These are phyloP conservation scores for Pseudopyricularia javanii DNA, from an alignment of 2,329 filamentous ascomycete species.

Conservation along the genomic window DNA sequence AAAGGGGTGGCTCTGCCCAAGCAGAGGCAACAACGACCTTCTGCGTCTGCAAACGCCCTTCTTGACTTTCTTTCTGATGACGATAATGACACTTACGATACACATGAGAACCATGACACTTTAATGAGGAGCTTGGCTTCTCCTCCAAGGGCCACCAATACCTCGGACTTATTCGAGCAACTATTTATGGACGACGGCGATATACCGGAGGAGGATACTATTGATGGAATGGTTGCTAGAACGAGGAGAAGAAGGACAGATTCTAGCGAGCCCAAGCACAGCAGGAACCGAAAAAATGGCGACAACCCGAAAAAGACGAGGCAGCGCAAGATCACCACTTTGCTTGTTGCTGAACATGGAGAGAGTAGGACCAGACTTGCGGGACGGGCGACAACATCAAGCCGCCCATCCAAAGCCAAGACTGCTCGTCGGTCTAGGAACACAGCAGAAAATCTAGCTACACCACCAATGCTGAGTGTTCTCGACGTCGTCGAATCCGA, in stretches of 20 bases:
- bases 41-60: constrained; percentile 12
- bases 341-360: constrained; percentile 1
- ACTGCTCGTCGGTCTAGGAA: not conserved
- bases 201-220: constrained; percentile 34
- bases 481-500: constrained; percentile 42
- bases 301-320: constrained; percentile 3
- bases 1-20: constrained; percentile 39
- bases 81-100: constrained; percentile 13
- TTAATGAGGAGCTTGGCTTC: not conserved
- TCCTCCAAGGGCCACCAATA: not conserved
- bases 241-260: constrained; percentile 17
- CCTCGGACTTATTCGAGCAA: not conserved
- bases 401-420: not conserved
- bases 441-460: not conserved
- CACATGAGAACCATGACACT: constrained; percentile 4
- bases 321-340: constrained; percentile 19
- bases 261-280: constrained; percentile 10
- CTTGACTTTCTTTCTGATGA: constrained; percentile 27
- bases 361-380: not conserved
- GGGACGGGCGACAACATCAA: not conserved
- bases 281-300: not conserved
- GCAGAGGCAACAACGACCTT: constrained; percentile 13
- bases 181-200: constrained; percentile 33
- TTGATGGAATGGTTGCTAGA: constrained; percentile 37
- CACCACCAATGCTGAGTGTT: constrained; percentile 42